phyloP scores from a whole-genome alignment of 1,284 basidiomycete species.

The Schizopora paradoxa region DNA sequence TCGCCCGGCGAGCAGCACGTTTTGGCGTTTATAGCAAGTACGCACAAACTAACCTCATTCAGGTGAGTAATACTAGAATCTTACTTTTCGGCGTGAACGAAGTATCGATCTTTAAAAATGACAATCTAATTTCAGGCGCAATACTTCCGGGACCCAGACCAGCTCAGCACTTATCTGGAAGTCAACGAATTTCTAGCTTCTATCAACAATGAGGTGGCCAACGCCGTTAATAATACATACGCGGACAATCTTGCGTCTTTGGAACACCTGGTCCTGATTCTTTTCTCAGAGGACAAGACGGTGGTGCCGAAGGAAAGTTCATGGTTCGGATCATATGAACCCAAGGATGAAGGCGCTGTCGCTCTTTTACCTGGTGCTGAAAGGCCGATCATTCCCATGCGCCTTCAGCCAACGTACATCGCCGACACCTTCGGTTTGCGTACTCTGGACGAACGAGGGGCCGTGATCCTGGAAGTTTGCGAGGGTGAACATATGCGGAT shows the following conservation, averaged over 20 bases:
- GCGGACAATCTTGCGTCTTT: constrained; percentile 52
- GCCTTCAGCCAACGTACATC: constrained; percentile 68
- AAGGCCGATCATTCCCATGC: constrained; percentile 64
- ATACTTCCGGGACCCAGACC: constrained; percentile 87
- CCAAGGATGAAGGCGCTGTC: constrained; percentile 29
- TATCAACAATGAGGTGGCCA: constrained; percentile 69
- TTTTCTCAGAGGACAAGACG: constrained; percentile 69
- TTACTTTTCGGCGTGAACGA: too few species aligned
- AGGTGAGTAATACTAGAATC: constrained; percentile 40
- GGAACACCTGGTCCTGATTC: constrained; percentile 56
- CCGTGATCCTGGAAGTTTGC: constrained; percentile 64
- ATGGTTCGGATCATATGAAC: constrained; percentile 75
- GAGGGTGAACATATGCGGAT: constrained; percentile 85
- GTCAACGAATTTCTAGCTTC: constrained; percentile 67
- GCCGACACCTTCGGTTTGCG: constrained; percentile 89
- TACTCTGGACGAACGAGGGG: constrained; percentile 65
- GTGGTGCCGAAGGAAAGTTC: constrained; percentile 78
- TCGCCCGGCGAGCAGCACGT: constrained; percentile 68
- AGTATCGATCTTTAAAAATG: too few species aligned
- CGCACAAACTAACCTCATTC: constrained; percentile 79
- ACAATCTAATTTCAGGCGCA: constrained; percentile 61
- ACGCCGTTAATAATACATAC: constrained; percentile 54
- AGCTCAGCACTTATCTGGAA: constrained; percentile 64
- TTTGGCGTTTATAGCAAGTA: constrained; percentile 77
- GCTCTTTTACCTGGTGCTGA: constrained; percentile 25